Conservation (phyloP, 129 eudicot species). For the Ambrosia artemisiifolia region DNA sequence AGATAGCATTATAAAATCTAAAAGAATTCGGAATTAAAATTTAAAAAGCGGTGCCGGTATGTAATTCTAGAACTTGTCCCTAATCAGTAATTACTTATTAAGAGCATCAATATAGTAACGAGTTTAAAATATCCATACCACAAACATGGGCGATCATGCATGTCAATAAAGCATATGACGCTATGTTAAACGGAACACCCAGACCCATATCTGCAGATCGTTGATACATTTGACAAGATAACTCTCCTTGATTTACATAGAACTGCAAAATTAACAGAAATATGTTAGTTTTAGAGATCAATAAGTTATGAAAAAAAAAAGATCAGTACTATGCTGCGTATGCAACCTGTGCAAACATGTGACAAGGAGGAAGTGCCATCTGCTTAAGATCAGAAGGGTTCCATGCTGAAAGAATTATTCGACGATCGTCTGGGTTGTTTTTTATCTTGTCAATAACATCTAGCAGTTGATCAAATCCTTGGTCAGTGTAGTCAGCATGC, state of each 20-base stretch:
- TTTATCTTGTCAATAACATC: constrained; percentile 86
- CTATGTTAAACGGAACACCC: constrained; percentile 93
- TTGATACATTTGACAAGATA: constrained; percentile 97
- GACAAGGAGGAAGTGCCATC: constrained; percentile 98
- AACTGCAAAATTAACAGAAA: constrained; percentile 45
- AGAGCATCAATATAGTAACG: neutral
- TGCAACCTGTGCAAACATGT: constrained; percentile 94
- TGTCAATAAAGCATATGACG: constrained; percentile 83
- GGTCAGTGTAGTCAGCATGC: constrained; percentile 94
- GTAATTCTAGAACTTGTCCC: neutral
- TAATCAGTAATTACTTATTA: neutral
- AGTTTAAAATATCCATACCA: constrained; percentile 45
- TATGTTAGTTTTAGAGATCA: constrained; percentile 1
- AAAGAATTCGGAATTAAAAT: no score
- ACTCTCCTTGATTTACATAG: constrained; percentile 85
- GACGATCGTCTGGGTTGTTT: constrained; percentile 81
- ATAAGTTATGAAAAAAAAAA: neutral
- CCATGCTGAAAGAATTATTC: constrained; percentile 94
- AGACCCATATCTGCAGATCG: constrained; percentile 98
- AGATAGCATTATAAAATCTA: neutral
- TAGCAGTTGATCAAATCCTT: constrained; percentile 82
- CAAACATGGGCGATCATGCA: constrained; percentile 98
- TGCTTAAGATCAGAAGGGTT: constrained; percentile 89
- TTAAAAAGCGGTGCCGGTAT: no score
- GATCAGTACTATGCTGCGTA: neutral